Base-by-base conservation (phyloP, 768 basidiomycete species). In the Macrolepiota albuminosa region DNA sequence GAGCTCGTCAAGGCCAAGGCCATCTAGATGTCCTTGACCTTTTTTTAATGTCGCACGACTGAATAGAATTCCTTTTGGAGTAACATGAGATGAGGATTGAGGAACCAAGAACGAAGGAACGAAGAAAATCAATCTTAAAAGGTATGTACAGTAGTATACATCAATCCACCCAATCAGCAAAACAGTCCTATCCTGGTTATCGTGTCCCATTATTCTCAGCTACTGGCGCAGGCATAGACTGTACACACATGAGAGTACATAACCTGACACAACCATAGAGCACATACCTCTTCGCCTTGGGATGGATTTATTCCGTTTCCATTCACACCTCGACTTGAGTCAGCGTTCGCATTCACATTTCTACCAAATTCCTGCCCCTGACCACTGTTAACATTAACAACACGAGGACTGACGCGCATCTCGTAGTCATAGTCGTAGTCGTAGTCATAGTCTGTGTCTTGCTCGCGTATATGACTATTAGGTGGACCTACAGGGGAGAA, bases 1-100 rank as follows among this genome's bases (percentile, higher is more conserved):
- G 95, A 88, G 70, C 82, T 98, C 66, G 89, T 95, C 72, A 95
- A 95, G 85, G 82, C 73, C 77, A 96, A 96, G 81, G 86, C 87
- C 65, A 91, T 98, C 75, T 98, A 87, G 78, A 71, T 58, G 57
- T 36, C 18, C 16, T 3, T 43, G 24, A 33, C 45, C 31, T 39
- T n/a, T 40, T 29, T n/a, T 29, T 57, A 47, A 55, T 43, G 18
- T 29, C 43, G 26, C 42, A 16, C 24, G 42, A 39, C 6, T 51
- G 36, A 61, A 61, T 61, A 61, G 57, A 56, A 54, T 37, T 36
- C 18, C 40, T 50, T 62, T 56, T 3, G 59, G 7, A 42, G 43
- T 46, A 37, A 24, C 21, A n/a, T n/a, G 42, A 42, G 42, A n/a
- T 42, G 18, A 42, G 18, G 14, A 43, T n/a, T 18, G 18, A 31